Evolutionary conservation across 2,329 filamentous ascomycete genomes (phyloP), one percentile per base, ranked within the genome.

Genomic region (Calycina herbarum): DNA sequence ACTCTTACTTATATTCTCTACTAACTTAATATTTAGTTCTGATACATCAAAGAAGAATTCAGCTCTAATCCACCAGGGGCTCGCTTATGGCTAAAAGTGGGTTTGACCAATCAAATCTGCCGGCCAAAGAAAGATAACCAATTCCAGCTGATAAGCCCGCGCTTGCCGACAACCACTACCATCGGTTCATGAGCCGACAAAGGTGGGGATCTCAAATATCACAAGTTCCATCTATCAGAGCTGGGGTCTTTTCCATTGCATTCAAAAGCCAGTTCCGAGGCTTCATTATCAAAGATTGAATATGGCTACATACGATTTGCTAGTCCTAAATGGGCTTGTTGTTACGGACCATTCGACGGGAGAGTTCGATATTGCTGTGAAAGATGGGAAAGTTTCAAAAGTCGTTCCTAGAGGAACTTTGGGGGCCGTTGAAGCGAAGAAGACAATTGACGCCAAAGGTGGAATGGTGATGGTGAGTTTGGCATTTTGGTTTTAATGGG

Each of bases 281-380:
- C 6, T 10, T 51, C 45, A 51, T 24, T 11, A 51, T 10, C n/a
- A 11, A 8, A 20, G 8, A 51, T 24, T 20, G 10, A 42, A 17
- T 17, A 59, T 63, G 57, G 27, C 31, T 35, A 68, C 67, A 62
- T 74, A 67, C 56, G 79, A 82, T 67, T 71, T 81, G 11, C 33
- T 81, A 20, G 77, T 82, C 61, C 29, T 78, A 61, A 81, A 81
- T 63, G 79, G 79, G 2, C 61, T 81, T 3, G 77, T 80, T 0
- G 78, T 81, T 38, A 79, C 79, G 0, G 77, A 78, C 42, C 71
- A 76, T 0, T 75, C 78, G 11, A 73, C 76, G 35, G 72, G 73
- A 57, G 75, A 79, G 61, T 77, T 72, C 66, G 79, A 82, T 71
- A 76, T 82, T 57, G 79, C 75, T n/a, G 73, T 81, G 62, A 79